phyloP scores from a whole-genome alignment of 176 grass and related monocot species.

The Raddia guianensis region DNA sequence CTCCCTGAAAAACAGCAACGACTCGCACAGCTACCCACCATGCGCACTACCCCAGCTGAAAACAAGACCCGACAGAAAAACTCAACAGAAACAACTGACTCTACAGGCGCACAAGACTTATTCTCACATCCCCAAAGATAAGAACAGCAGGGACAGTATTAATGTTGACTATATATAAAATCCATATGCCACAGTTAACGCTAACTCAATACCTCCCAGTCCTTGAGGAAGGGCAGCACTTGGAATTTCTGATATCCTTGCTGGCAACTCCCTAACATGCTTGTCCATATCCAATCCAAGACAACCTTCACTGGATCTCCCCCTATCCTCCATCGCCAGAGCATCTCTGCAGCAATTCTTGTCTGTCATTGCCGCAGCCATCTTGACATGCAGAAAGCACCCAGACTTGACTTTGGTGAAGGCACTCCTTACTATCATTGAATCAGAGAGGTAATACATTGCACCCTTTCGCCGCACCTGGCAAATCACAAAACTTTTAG shows the following conservation, averaged over 20 bases:
- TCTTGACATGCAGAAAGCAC: slow-evolving; percentile 68
- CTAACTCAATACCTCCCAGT: slow-evolving; percentile 37
- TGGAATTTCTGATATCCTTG: slow-evolving; percentile 10
- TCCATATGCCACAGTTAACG: slow-evolving; percentile 1
- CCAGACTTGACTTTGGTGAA: slow-evolving; percentile 48
- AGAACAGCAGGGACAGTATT: not conserved
- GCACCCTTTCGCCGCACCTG: slow-evolving; percentile 58
- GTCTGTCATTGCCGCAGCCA: not conserved
- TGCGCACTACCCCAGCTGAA: too few relatives aligned
- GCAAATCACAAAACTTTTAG: slow-evolving; percentile 43
- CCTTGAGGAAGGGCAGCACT: slow-evolving; percentile 13
- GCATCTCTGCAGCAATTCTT: slow-evolving; percentile 1
- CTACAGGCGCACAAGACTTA: too few relatives aligned
- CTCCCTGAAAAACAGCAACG: too few relatives aligned
- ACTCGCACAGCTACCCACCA: too few relatives aligned
- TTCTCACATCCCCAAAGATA: not conserved
- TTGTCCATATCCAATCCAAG: slow-evolving; percentile 29
- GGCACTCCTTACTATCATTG: slow-evolving; percentile 52
- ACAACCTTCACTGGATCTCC: slow-evolving; percentile 21
- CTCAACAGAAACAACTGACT: too few relatives aligned
- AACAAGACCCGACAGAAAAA: too few relatives aligned
- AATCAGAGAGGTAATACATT: slow-evolving; percentile 72
- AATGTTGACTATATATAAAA: slow-evolving; percentile 20
- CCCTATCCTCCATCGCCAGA: slow-evolving; percentile 15
- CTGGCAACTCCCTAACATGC: slow-evolving; percentile 16